These are phyloP conservation scores for Rubus idaeus DNA, from an alignment of 306 rosid genomes.

Conservation along the genomic window DNA sequence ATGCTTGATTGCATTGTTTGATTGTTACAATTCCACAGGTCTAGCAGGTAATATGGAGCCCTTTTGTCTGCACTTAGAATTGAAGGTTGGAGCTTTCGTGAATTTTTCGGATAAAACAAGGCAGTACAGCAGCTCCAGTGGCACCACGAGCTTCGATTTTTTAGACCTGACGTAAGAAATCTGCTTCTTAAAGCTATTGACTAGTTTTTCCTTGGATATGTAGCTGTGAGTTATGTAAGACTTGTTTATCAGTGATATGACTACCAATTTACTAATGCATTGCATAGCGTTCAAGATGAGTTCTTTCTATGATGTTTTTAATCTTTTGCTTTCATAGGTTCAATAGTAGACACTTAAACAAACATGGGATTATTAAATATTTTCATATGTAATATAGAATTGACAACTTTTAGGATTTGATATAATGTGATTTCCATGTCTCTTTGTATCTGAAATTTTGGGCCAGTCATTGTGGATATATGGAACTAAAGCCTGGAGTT, in stretches of 20 bases:
- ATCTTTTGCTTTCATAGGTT: neutral
- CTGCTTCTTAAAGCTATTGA: conserved; percentile 16
- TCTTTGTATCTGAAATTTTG: neutral
- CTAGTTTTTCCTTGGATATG: conserved; percentile 15
- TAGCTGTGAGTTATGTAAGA: neutral
- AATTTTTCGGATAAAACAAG: conserved; percentile 36
- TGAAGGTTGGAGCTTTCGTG: conserved; percentile 35
- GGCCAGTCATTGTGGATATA: neutral
- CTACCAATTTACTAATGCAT: neutral
- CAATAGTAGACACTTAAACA: no score
- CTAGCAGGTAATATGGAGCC: conserved; percentile 40
- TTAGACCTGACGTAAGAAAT: conserved; percentile 75
- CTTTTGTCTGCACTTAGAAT: conserved; percentile 26
- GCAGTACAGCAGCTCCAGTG: conserved; percentile 46
- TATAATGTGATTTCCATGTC: neutral
- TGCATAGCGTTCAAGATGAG: neutral
- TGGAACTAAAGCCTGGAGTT: conserved; percentile 1
- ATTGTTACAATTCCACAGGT: conserved; percentile 12
- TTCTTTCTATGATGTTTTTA: neutral
- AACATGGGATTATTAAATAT: no score
- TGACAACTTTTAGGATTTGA: neutral
- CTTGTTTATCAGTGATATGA: neutral
- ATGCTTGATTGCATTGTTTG: neutral
- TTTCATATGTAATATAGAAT: neutral
- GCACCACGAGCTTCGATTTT: conserved; percentile 46